A percentile compares a stretch with the other conserved stretches of the same genome.
Evolutionary conservation across 1,284 basidiomycete species (phyloP).

Genomic region (Sphaerobolus stellatus): DNA sequence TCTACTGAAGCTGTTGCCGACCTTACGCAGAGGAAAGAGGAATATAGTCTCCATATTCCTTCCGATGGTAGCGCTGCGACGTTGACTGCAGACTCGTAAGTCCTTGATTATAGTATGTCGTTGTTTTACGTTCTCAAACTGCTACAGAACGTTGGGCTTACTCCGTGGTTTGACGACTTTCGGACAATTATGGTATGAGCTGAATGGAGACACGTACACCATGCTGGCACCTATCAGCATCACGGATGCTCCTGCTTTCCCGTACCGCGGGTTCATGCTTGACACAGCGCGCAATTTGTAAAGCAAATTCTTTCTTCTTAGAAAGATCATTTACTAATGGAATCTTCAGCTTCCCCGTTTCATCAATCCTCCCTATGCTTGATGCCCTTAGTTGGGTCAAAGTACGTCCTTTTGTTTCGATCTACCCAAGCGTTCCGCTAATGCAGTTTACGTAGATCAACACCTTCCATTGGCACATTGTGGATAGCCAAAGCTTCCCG

Average conservation of each 20-base stretch:
- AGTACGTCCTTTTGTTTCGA: constrained; percentile 31
- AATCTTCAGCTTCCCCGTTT: constrained; percentile 19
- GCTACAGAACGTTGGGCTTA: constrained; percentile 36
- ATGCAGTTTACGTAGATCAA: constrained; percentile 21
- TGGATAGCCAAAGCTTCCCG: constrained; percentile 45
- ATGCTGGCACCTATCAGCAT: constrained; percentile 21
- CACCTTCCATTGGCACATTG: constrained; percentile 45
- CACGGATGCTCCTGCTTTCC: constrained; percentile 22
- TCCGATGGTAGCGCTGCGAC: constrained; percentile 56
- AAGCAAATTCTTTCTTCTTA: constrained; percentile 13
- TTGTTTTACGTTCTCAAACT: not conserved
- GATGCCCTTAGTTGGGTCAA: constrained; percentile 47
- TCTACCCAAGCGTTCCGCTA: constrained; percentile 16
- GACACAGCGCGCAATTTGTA: constrained; percentile 48
- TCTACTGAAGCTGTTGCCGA: constrained; percentile 54
- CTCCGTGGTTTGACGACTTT: constrained; percentile 48
- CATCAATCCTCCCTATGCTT: constrained; percentile 34
- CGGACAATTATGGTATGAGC: constrained; percentile 32
- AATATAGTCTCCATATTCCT: constrained; percentile 65
- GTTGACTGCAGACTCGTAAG: constrained; percentile 59
- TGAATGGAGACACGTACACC: constrained; percentile 21
- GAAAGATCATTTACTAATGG: not conserved
- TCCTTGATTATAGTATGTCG: not conserved
- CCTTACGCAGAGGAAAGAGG: constrained; percentile 59
- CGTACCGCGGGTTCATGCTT: constrained; percentile 41